These are phyloP conservation scores for Diaporthe sp. DNA, from an alignment of 2,329 filamentous ascomycete species.

Conservation along the genomic window DNA sequence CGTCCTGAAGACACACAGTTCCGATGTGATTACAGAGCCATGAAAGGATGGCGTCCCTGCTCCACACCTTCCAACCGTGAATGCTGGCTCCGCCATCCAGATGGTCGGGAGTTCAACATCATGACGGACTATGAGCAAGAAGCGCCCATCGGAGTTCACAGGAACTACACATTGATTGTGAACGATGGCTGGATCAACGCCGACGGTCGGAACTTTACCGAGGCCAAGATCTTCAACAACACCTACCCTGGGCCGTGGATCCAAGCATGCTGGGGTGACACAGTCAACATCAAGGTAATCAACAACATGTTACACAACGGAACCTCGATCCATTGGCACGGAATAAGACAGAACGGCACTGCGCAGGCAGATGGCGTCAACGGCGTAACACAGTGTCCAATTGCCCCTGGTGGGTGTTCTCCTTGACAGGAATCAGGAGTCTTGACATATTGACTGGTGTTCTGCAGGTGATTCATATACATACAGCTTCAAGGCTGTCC, in stretches of 20 bases:
- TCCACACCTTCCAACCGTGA: slow-evolving; percentile 29
- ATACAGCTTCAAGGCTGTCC: slow-evolving; percentile 71
- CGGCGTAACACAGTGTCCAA: slow-evolving; percentile 71
- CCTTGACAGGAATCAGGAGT: too few species aligned
- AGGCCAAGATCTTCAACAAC: slow-evolving; percentile 60
- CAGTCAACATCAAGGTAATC: slow-evolving; percentile 72
- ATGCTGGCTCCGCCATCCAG: slow-evolving; percentile 32
- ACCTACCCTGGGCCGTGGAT: slow-evolving; percentile 74
- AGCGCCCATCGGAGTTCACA: slow-evolving; percentile 9
- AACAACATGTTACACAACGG: slow-evolving; percentile 70
- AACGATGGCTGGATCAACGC: slow-evolving; percentile 32
- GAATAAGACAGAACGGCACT: slow-evolving; percentile 74
- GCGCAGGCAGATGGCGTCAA: slow-evolving; percentile 76
- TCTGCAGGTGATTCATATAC: slow-evolving; percentile 61
- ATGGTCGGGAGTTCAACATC: slow-evolving; percentile 31
- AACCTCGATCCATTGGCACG: slow-evolving; percentile 78
- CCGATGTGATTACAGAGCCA: slow-evolving; percentile 28
- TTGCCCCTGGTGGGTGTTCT: slow-evolving; percentile 61
- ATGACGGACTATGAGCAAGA: slow-evolving; percentile 30
- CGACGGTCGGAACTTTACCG: slow-evolving; percentile 30
- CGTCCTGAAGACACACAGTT: slow-evolving; percentile 33
- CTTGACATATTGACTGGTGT: not conserved
- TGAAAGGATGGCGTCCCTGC: slow-evolving; percentile 33
- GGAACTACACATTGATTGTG: slow-evolving; percentile 29
- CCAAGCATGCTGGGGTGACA: slow-evolving; percentile 73